A percentile compares a stretch with the other conserved stretches of the same genome.
Evolutionary conservation across 208 protist species (phyloP).

Genomic region (Crithidia fasciculata): DNA sequence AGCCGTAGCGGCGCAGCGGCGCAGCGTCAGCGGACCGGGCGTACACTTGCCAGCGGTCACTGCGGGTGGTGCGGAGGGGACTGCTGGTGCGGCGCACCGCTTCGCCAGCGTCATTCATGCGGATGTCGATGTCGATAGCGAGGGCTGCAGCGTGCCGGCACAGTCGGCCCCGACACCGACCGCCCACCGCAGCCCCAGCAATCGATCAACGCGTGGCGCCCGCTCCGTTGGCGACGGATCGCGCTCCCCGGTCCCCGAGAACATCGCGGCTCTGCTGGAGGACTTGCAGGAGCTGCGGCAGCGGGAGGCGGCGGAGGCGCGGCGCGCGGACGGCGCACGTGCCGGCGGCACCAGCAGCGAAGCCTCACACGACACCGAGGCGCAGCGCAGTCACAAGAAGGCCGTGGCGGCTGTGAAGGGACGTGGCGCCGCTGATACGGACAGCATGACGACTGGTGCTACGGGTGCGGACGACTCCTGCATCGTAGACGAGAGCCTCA

Average conservation of each 20-base stretch:
- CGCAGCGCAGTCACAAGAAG: slow-evolving; percentile 14
- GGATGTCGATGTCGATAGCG: background rate
- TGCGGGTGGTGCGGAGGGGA: background rate
- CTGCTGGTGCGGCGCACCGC: background rate
- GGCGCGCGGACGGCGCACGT: too few species aligned
- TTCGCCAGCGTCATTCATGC: background rate
- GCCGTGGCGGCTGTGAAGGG: background rate
- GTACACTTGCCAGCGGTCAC: background rate
- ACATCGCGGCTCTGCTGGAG: slow-evolving; percentile 18
- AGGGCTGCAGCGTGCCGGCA: background rate
- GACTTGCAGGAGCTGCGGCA: slow-evolving; percentile 24
- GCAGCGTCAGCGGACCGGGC: background rate
- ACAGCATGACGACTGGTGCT: background rate
- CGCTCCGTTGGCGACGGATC: slow-evolving; percentile 2
- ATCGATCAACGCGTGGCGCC: background rate
- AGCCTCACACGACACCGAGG: background rate
- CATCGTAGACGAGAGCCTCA: background rate
- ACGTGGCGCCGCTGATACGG: background rate
- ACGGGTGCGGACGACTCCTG: background rate
- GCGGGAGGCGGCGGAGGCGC: slow-evolving; percentile 11
- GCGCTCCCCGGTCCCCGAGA: slow-evolving; percentile 2
- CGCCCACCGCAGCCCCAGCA: slow-evolving; percentile 1
- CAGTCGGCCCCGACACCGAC: slow-evolving; percentile 1
- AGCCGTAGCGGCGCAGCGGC: background rate
- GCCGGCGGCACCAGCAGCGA: too few species aligned